A percentile compares a stretch with the other conserved stretches of the same genome.
These are phyloP conservation scores for Yueomyces sinensis DNA, from an alignment of 805 yeast genomes.

Conservation along the genomic window DNA sequence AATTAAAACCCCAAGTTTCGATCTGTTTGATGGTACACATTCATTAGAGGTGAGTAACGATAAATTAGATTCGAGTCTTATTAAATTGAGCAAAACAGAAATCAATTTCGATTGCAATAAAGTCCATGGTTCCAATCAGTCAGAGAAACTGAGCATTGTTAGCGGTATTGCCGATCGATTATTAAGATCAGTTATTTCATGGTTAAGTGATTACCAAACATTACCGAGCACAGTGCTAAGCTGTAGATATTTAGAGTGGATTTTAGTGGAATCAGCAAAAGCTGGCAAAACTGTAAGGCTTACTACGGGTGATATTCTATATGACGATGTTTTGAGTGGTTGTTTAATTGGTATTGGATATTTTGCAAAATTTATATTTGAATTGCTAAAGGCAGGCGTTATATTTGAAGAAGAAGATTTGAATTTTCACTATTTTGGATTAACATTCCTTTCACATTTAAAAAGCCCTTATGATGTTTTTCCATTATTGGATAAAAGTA, in stretches of 20 bases:
- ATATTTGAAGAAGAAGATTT: conserved; percentile 67
- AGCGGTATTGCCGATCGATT: conserved; percentile 42
- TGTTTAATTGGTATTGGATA: conserved; percentile 41
- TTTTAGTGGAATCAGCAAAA: conserved; percentile 31
- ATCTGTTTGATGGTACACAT: conserved; percentile 71
- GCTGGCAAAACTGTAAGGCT: conserved; percentile 7
- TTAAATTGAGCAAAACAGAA: conserved; percentile 34
- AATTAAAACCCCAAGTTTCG: conserved; percentile 44
- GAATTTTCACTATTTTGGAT: conserved; percentile 49
- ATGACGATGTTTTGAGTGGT: conserved; percentile 38
- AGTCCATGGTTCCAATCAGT: conserved; percentile 5
- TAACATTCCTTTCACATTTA: conserved; percentile 26
- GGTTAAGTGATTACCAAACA: conserved; percentile 61
- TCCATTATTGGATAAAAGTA: conserved; percentile 21
- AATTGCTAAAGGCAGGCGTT: conserved; percentile 41
- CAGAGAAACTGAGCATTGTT: conserved; percentile 28
- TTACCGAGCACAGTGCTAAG: conserved; percentile 68
- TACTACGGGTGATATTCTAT: conserved; percentile 20
- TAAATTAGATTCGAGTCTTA: conserved; percentile 65
- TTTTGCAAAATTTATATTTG: conserved; percentile 34
- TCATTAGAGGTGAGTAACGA: conserved; percentile 69
- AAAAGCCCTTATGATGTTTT: conserved; percentile 12
- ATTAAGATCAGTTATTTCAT: conserved; percentile 42
- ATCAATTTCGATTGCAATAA: conserved; percentile 31
- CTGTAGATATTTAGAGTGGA: conserved; percentile 54